Evolutionary conservation across 805 yeast genomes (phyloP).

Genomic region (Cyberlindnera bimundalis): DNA sequence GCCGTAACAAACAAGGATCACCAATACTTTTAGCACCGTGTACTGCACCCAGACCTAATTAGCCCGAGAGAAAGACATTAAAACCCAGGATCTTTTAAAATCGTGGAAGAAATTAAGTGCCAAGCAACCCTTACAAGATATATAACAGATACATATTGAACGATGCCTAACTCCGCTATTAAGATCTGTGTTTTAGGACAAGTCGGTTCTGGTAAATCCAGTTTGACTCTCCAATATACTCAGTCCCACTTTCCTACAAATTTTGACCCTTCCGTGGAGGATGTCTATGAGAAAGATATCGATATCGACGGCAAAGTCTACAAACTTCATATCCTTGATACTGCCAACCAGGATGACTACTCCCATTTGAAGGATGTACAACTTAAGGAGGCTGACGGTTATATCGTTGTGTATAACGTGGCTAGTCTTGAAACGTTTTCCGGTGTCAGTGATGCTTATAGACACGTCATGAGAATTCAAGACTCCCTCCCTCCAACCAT

Average conservation of each 20-base stretch:
- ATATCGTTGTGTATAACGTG: conserved; percentile 20
- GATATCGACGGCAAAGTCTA: conserved; percentile 50
- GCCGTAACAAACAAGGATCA: no score
- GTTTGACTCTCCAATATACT: conserved; percentile 58
- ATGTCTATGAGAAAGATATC: conserved; percentile 56
- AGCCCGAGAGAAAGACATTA: no score
- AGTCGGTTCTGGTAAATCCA: conserved; percentile 68
- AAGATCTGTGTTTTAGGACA: conserved; percentile 53
- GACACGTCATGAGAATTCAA: conserved; percentile 19
- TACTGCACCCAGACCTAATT: background rate
- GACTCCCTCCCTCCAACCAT: conserved; percentile 21
- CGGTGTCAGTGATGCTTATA: conserved; percentile 12
- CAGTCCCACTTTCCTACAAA: conserved; percentile 62
- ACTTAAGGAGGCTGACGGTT: conserved; percentile 23
- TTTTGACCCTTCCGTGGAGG: conserved; percentile 67
- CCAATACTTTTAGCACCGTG: background rate
- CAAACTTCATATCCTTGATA: conserved; percentile 61
- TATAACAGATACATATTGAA: no score
- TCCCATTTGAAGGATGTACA: conserved; percentile 58
- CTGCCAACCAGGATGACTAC: conserved; percentile 81
- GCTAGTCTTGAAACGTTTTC: conserved; percentile 15
- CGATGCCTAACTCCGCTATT: background rate
- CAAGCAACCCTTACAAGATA: no score
- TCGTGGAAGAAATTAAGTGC: no score
- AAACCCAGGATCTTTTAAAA: no score